Conservation (phyloP, 805 yeast genomes). For the Candida parachauliodes region DNA sequence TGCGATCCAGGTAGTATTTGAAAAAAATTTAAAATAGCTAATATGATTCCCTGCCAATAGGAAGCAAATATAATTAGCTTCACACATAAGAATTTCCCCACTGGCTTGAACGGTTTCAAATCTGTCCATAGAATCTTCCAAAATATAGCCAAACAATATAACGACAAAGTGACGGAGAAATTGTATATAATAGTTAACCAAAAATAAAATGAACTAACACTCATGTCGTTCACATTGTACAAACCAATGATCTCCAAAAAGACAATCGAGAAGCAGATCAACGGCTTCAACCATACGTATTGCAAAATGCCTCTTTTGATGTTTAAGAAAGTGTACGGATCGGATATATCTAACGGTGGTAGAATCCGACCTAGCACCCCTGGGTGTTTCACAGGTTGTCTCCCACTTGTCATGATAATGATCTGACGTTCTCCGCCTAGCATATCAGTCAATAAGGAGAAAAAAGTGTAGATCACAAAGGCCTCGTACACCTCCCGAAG, state of each 20-base stretch:
- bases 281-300: constrained; percentile 92
- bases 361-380: constrained; percentile 30
- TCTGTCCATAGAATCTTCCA: constrained; percentile 89
- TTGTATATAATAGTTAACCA: constrained; percentile 74
- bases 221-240: constrained; percentile 50
- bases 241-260: constrained; percentile 45
- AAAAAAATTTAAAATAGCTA: constrained; percentile 50
- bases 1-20: constrained; percentile 39
- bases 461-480: constrained; percentile 90
- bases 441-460: constrained; percentile 73
- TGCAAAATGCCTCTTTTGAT: constrained; percentile 87
- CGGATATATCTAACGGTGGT: constrained; percentile 72
- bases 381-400: constrained; percentile 67
- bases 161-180: constrained; percentile 71
- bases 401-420: constrained; percentile 64
- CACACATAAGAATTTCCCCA: constrained; percentile 90
- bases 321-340: constrained; percentile 71
- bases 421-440: constrained; percentile 92
- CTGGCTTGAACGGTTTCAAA: constrained; percentile 74
- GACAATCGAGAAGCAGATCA: constrained; percentile 58
- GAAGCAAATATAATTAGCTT: constrained; percentile 93
- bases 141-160: constrained; percentile 82
- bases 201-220: constrained; percentile 48
- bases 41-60: constrained; percentile 88
- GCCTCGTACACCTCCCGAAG: constrained; percentile 91